Evolutionary conservation across 805 yeast species (phyloP), one percentile per base, ranked within the genome.

Genomic region (Candida xyloterini): DNA sequence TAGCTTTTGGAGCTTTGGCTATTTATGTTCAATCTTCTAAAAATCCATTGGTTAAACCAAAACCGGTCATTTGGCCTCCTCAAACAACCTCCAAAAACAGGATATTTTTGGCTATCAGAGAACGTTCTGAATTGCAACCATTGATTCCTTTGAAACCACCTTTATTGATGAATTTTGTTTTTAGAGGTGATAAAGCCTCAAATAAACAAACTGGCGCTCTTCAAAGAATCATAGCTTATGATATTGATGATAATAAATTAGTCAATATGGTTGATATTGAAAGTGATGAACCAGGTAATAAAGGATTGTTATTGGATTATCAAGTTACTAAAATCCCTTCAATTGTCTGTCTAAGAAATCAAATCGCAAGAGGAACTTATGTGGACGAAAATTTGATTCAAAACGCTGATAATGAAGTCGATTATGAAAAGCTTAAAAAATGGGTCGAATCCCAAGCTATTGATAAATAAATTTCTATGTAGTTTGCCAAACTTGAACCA

Each of bases 251-350:
- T 26, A 25, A 30, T 21, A 69, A 73, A 42, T 63, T 62, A 30
- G 69, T 85, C 24, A 76, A 78, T 51, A 66, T 79, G 65, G 93
- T 82, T 7, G 89, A 83, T 54, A 73, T 85, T 13, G 85, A 84
- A 52, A 68, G 80, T 24, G 93, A 85, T 54, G 76, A 77, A 45
- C 73, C 72, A 9, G 88, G 74, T 2, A 79, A 81, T 15, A 69
- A 72, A 33, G 84, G 76, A 9, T 62, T 85, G 40, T 59, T 77
- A 59, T 59, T 71, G 30, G 71, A 79, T 32, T 87, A 81, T 55
- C 69, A 71, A 20, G 73, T 67, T 6, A 56, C 50, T 35, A 64
- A 68, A 24, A 68, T 85, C 4, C 95, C 95, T 3, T 72, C 82
- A 0, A 63, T 86, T 3, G 80, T 87, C 1, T 77, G 82, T 7